These are phyloP conservation scores for Phyllostachys edulis DNA, from an alignment of 176 grass and related monocot genomes.

Conservation along the genomic window DNA sequence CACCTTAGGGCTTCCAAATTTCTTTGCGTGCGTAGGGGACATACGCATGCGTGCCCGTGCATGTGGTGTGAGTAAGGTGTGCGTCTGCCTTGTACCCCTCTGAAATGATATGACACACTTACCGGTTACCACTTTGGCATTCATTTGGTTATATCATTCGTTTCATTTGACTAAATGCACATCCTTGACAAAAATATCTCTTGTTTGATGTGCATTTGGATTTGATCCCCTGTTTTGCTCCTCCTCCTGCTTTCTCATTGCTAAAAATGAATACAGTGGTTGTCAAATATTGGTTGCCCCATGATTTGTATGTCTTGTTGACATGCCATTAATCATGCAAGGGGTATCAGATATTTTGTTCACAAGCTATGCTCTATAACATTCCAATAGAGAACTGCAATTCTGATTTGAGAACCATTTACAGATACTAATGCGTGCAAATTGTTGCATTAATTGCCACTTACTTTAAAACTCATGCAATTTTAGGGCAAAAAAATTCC, in stretches of 20 bases:
- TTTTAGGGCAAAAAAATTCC: background rate
- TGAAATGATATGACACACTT: too few relatives aligned
- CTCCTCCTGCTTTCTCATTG: background rate
- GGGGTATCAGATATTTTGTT: background rate
- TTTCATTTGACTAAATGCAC: too few relatives aligned
- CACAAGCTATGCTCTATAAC: background rate
- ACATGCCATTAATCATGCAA: background rate
- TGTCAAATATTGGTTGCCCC: background rate
- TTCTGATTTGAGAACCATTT: background rate
- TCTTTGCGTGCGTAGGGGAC: too few relatives aligned
- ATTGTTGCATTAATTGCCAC: background rate
- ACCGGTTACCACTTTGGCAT: too few relatives aligned
- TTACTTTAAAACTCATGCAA: background rate
- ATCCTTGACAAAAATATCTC: too few relatives aligned
- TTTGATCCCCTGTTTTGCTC: constrained; percentile 1
- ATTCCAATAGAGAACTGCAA: background rate
- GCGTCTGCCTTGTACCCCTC: too few relatives aligned
- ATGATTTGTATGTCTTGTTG: background rate
- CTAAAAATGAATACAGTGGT: background rate
- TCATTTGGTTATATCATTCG: too few relatives aligned
- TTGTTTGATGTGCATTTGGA: background rate
- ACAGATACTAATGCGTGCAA: background rate
- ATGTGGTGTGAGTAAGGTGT: too few relatives aligned
- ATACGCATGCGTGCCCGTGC: too few relatives aligned
- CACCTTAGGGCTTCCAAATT: too few relatives aligned